These are phyloP conservation scores for Hyphopichia fennica DNA, from an alignment of 1,139 yeast genomes.

Conservation along the genomic window DNA sequence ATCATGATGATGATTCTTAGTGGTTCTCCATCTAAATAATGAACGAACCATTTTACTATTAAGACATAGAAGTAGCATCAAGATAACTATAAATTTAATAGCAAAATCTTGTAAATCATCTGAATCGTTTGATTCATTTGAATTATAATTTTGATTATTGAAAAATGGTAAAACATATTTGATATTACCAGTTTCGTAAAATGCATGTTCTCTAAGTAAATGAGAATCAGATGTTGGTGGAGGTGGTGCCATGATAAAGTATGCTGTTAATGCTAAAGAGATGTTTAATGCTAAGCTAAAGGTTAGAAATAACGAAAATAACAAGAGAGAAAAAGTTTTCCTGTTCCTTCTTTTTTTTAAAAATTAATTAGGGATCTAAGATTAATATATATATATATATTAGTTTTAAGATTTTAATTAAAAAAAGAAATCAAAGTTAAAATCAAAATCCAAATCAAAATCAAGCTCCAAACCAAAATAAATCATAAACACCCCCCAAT, in stretches of 20 bases:
- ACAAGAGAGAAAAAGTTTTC: neutral
- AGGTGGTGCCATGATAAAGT: constrained; percentile 12
- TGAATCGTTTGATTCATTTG: neutral
- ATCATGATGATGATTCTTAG: too few relatives aligned
- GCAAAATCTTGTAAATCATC: neutral
- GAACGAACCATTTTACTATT: neutral
- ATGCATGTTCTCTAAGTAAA: constrained; percentile 30
- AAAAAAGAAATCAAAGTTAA: too few relatives aligned
- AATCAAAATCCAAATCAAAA: too few relatives aligned
- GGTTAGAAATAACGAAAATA: neutral
- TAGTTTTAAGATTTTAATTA: too few relatives aligned
- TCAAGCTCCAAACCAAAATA: too few relatives aligned
- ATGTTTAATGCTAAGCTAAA: neutral
- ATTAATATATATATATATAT: too few relatives aligned
- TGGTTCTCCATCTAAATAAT: too few relatives aligned
- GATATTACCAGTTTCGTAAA: constrained; percentile 24
- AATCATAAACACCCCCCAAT: too few relatives aligned
- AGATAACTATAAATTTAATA: neutral
- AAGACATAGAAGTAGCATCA: neutral
- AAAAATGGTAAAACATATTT: constrained; percentile 17
- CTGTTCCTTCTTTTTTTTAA: too few relatives aligned
- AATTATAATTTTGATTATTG: constrained; percentile 16
- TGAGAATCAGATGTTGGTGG: constrained; percentile 20
- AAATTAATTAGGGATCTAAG: too few relatives aligned
- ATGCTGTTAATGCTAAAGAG: neutral